Evolutionary conservation across 129 eudicot genomes (phyloP), one percentile per base, ranked within the genome.

Genomic region (Silybum marianum): DNA sequence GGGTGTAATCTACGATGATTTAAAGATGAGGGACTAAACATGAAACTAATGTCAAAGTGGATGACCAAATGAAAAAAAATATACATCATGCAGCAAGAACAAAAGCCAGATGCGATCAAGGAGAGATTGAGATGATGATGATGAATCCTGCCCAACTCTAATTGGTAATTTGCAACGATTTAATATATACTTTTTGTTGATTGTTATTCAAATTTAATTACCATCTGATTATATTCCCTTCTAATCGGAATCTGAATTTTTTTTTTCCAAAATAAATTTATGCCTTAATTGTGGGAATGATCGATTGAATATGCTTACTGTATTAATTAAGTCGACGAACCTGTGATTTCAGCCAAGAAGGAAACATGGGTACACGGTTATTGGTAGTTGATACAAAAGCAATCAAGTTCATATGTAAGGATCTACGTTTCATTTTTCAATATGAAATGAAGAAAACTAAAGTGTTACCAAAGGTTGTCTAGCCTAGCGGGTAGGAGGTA

Each of bases 381-480:
- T 71, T 92, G 84, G 94, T 88, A 82, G 75, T 92, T 42, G 88
- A 88, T 72, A 91, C 88, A 19, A 80, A 80, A 54, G 88, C 87
- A 83, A 92, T 92, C 84, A 88, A 87, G 85, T 92, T 92, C 86
- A 69, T 78, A 82, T 85, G 97, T 92, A 85, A 69, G 97, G 13
- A 63, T 32, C 6, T 32, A 32, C 60, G 28, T 21, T 44, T 73
- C 71, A 18, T 0, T 77, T 58, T 78, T 78, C 14, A 1, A 13
- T 78, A 13, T 74, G 42, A 9, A 36, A 44, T 44, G 54, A 58
- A 24, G 23, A 40, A 66, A 58, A 34, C 6, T 12, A 12, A 39
- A 42, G 16, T 25, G 40, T 28, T n/a, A n/a, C n/a, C n/a, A n/a
- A n/a, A n/a, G n/a, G n/a, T n/a, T n/a, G n/a, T n/a, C n/a, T n/a